These are phyloP conservation scores for Paramyrothecium roridum DNA, from an alignment of 2,329 filamentous ascomycete genomes.

Conservation along the genomic window DNA sequence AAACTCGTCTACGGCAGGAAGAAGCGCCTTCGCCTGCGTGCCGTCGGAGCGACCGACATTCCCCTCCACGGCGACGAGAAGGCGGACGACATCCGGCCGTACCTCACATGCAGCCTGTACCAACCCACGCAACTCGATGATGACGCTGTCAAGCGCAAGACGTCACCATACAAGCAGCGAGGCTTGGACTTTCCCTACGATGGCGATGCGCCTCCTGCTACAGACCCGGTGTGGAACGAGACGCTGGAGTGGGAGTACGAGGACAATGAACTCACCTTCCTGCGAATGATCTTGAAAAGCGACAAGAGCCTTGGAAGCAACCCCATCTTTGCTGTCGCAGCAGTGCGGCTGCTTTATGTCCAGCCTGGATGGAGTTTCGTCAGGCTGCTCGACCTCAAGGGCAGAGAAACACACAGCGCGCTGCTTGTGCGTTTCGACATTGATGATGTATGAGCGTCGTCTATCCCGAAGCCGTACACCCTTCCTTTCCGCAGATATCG, in stretches of 20 bases:
- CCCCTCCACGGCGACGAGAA: constrained; percentile 50
- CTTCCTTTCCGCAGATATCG: neutral
- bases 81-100: constrained; percentile 55
- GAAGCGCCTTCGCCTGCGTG: constrained; percentile 52
- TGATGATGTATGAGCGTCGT: constrained; percentile 28
- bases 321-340: constrained; percentile 58
- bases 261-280: constrained; percentile 62
- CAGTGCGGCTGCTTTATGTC: constrained; percentile 57
- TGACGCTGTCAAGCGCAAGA: constrained; percentile 59
- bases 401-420: constrained; percentile 60
- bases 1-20: constrained; percentile 40
- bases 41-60: constrained; percentile 61
- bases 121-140: constrained; percentile 50
- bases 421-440: constrained; percentile 61
- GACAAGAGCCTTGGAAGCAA: constrained; percentile 62
- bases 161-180: constrained; percentile 56
- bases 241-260: constrained; percentile 65
- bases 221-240: constrained; percentile 65
- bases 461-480: neutral
- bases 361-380: constrained; percentile 60
- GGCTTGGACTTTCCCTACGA: constrained; percentile 52
- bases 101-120: constrained; percentile 62
- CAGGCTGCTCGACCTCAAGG: constrained; percentile 62
- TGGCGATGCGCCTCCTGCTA: constrained; percentile 54
- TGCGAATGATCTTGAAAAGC: constrained; percentile 64